Evolutionary conservation across 2,329 filamentous ascomycete genomes (phyloP), one percentile per base, ranked within the genome.

Genomic region (Pseudohalonectria lignicola): DNA sequence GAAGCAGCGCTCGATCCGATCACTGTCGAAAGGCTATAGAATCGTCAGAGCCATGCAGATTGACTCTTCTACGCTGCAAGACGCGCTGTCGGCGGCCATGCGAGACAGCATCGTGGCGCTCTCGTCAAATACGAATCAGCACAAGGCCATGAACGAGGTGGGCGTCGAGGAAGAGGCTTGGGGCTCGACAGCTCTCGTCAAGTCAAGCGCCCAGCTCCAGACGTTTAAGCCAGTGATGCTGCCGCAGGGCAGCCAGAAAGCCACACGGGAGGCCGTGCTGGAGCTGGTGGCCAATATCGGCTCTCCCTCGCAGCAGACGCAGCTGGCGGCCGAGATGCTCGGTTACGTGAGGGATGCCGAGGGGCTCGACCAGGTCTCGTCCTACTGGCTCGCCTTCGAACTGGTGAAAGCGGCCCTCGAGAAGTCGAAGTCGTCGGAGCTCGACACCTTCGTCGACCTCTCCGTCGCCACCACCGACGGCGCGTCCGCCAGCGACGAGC

Each of bases 361-460:
- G 4, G 73, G 75, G 1, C 64, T 74, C 15, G 64, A 66, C 26
- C 74, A 79, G 45, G 57, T 90, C 19, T 76, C 86, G 11, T 76
- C 80, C 3, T 83, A 86, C 48, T 95, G 88, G 88, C 64, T 94
- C 3, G 74, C 82, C 0, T 75, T 88, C 40, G 76, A 83, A 47
- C 68, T 90, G 2, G 58, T 88, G 8, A 78, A 79, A 50, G 67
- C 72, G 4, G 65, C 69, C 7, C 62, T 75, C 15, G n/a, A n/a
- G n/a, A n/a, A n/a, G n/a, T 55, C 60, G 4, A 59, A 64, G 2
- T 64, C 68, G 13, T 61, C 68, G 2, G 71, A 74, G 6, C 55
- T 85, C 4, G 77, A 84, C 41, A 74, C 79, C 29, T 76, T 92
- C 29, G 59, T 94, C 7, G 73, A 79, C 48, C 60, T 73, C 11